These are phyloP conservation scores for Peniophora sp. DNA, from an alignment of 1,284 basidiomycete genomes.

Conservation along the genomic window DNA sequence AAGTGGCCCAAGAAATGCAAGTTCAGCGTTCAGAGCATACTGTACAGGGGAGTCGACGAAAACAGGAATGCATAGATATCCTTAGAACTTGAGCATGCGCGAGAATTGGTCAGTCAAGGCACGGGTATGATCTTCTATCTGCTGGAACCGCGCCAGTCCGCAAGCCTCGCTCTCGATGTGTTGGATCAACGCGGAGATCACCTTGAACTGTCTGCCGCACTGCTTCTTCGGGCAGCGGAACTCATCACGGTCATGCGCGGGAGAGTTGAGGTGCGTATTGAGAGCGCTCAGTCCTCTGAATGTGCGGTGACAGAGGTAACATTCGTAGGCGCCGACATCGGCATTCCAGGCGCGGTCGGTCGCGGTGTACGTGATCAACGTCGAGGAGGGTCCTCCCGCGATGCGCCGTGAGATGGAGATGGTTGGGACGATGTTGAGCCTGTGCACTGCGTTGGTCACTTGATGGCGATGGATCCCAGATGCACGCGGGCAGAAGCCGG, in stretches of 20 bases:
- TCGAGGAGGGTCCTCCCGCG: slow-evolving; percentile 25
- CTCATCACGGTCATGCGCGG: slow-evolving; percentile 35
- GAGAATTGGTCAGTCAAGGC: slow-evolving; percentile 18
- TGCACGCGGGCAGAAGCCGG: slow-evolving; percentile 25
- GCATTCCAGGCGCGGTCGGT: slow-evolving; percentile 39
- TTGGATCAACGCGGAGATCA: slow-evolving; percentile 41
- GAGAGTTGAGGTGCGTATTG: slow-evolving; percentile 43
- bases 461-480: slow-evolving; percentile 23
- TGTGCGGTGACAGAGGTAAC: slow-evolving; percentile 40
- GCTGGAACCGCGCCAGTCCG: slow-evolving; percentile 35
- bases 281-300: slow-evolving; percentile 30
- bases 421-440: slow-evolving; percentile 22
- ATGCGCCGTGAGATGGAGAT: slow-evolving; percentile 25
- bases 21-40: no score
- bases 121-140: slow-evolving; percentile 28
- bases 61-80: neutral
- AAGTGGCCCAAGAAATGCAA: no score
- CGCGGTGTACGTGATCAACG: slow-evolving; percentile 25
- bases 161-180: slow-evolving; percentile 51
- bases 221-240: slow-evolving; percentile 40
- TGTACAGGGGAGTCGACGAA: no score
- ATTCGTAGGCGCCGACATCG: slow-evolving; percentile 31
- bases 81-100: slow-evolving; percentile 5
- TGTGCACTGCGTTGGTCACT: slow-evolving; percentile 25
- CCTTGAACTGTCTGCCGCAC: slow-evolving; percentile 31